Conservation (phyloP, 352 stramenopile genomes). For the Phytopythium sindhum region DNA sequence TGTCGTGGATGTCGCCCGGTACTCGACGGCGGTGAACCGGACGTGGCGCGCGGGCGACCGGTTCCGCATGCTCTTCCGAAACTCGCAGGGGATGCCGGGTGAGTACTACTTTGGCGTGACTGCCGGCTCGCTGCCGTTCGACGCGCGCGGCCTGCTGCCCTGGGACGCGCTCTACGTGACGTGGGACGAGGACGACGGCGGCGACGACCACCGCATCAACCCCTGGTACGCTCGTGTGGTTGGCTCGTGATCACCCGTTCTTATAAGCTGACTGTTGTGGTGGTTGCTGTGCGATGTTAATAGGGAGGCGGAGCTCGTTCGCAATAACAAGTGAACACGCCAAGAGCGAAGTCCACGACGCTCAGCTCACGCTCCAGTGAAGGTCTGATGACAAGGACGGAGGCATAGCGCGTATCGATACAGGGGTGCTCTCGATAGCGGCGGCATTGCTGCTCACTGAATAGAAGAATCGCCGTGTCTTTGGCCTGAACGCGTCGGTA, state of each 20-base stretch:
- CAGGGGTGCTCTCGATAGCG: too few relatives aligned
- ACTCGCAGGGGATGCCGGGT: conserved; percentile 54
- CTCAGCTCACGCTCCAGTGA: not conserved
- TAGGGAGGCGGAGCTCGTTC: conserved; percentile 51
- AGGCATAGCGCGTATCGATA: not conserved
- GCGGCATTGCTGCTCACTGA: too few relatives aligned
- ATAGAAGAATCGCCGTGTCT: too few relatives aligned
- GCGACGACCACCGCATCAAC: conserved; percentile 79
- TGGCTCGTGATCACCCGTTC: too few relatives aligned
- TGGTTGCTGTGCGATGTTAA: not conserved
- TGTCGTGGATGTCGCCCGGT: conserved; percentile 68
- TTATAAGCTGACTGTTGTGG: not conserved
- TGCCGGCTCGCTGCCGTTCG: conserved; percentile 62
- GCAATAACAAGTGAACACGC: conserved; percentile 15
- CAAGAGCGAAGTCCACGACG: conserved; percentile 14
- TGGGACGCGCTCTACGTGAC: conserved; percentile 80
- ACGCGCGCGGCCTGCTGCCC: conserved; percentile 55
- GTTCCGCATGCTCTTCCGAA: conserved; percentile 78
- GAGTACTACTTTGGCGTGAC: conserved; percentile 72
- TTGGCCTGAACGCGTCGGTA: too few relatives aligned
- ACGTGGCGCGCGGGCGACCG: conserved; percentile 62
- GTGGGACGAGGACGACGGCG: conserved; percentile 84
- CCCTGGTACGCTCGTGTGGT: conserved; percentile 54
- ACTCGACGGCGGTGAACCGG: conserved; percentile 51
- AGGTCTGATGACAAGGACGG: too few relatives aligned